Conservation (phyloP, 306 rosid species). For the Cercis canadensis region DNA sequence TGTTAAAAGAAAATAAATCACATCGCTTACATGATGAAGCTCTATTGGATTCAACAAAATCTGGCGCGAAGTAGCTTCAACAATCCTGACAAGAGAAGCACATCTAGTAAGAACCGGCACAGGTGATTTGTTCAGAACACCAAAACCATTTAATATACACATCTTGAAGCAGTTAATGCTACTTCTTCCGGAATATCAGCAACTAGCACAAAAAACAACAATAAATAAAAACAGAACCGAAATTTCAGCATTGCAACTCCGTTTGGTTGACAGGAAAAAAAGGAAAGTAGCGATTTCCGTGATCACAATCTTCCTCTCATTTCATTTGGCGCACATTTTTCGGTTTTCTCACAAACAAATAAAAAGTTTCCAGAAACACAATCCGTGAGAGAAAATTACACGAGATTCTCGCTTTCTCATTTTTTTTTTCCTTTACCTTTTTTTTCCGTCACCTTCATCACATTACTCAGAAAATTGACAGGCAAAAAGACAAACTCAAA, state of each 20-base stretch:
- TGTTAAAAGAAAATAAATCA: neutral
- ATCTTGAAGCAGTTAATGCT: neutral
- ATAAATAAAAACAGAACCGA: neutral
- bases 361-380: slow-evolving; percentile 2
- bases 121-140: neutral
- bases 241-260: neutral
- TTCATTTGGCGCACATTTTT: slow-evolving; percentile 11
- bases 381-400: slow-evolving; percentile 30
- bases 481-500: neutral
- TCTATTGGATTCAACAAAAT: slow-evolving; percentile 25
- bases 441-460: neutral
- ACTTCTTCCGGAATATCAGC: neutral
- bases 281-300: slow-evolving; percentile 12
- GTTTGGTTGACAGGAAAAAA: slow-evolving; percentile 4
- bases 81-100: slow-evolving; percentile 24
- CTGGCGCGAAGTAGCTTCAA: neutral
- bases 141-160: neutral
- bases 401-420: slow-evolving; percentile 25
- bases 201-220: neutral
- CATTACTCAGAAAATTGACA: neutral
- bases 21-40: slow-evolving; percentile 9
- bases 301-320: slow-evolving; percentile 16
- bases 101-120: neutral
- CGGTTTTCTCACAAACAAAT: neutral
- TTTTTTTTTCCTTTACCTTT: neutral